Conservation (phyloP, 2,329 filamentous ascomycete genomes). For the Claviceps paspali region DNA sequence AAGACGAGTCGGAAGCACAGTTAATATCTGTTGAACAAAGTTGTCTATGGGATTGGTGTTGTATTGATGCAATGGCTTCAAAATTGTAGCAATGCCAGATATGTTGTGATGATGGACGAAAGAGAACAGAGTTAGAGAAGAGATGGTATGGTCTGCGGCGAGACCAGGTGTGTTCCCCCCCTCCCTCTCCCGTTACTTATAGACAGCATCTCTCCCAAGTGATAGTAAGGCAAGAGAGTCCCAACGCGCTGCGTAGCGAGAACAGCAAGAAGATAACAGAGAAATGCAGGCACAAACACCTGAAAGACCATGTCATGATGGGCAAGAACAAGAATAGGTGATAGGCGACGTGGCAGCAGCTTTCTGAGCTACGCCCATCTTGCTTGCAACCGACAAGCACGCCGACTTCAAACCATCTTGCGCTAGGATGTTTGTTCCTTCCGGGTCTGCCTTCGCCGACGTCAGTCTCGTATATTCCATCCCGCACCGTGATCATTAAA, state of each 20-base stretch:
- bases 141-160: not conserved
- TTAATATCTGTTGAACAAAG: not conserved
- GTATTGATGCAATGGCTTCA: not conserved
- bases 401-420: too few relatives aligned
- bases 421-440: too few relatives aligned
- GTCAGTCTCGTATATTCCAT: too few relatives aligned
- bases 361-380: too few relatives aligned
- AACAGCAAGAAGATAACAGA: not conserved
- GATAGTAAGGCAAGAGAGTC: not conserved
- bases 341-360: too few relatives aligned
- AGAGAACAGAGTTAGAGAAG: not conserved
- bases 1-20: not conserved
- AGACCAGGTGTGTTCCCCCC: not conserved
- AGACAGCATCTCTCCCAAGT: too few relatives aligned
- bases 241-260: not conserved
- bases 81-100: not conserved
- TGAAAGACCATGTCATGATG: not conserved
- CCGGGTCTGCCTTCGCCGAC: too few relatives aligned
- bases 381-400: too few relatives aligned
- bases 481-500: too few relatives aligned
- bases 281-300: not conserved
- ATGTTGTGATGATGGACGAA: conserved; percentile 1
- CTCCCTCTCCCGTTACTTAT: too few relatives aligned
- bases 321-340: too few relatives aligned
- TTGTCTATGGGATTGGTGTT: not conserved